phyloP scores from a whole-genome alignment of 139 green algal species.

The Volvox africanus region DNA sequence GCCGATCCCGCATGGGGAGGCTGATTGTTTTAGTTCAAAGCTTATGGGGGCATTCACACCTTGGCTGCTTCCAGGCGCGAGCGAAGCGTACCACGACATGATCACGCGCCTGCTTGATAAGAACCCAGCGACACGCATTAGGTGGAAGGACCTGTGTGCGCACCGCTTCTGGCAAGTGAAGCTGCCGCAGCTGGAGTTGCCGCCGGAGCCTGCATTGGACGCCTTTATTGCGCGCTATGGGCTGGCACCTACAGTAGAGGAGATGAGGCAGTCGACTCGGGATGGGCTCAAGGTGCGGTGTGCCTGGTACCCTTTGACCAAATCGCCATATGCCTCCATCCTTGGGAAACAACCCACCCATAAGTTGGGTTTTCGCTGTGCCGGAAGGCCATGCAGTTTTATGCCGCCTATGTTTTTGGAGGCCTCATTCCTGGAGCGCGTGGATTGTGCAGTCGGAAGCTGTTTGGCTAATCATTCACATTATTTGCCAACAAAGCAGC shows the following conservation, averaged over 20 bases:
- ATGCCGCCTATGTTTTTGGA: too few species aligned
- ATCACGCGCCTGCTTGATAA: slow-evolving; percentile 86
- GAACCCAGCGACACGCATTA: slow-evolving; percentile 80
- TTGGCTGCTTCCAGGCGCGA: slow-evolving; percentile 61
- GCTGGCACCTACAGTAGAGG: slow-evolving; percentile 50
- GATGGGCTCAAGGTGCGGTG: slow-evolving; percentile 33
- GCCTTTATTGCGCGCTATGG: slow-evolving; percentile 72
- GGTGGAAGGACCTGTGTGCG: slow-evolving; percentile 74
- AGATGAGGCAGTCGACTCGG: slow-evolving; percentile 29
- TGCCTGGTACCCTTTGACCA: neutral
- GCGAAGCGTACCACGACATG: slow-evolving; percentile 80
- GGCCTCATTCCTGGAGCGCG: too few species aligned
- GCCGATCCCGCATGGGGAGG: too few species aligned
- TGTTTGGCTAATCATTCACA: too few species aligned
- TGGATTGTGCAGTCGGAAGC: too few species aligned
- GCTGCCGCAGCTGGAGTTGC: slow-evolving; percentile 71
- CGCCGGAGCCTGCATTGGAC: slow-evolving; percentile 81
- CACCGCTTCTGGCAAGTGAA: slow-evolving; percentile 80
- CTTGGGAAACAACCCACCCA: too few species aligned
- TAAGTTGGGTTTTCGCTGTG: too few species aligned
- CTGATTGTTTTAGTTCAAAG: too few species aligned
- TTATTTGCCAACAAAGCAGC: too few species aligned
- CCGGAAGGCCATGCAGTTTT: too few species aligned
- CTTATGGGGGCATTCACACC: too few species aligned
- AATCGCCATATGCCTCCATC: too few species aligned